Evolutionary conservation across 345 rosid species (phyloP).

Genomic region (Noccaea caerulescens): DNA sequence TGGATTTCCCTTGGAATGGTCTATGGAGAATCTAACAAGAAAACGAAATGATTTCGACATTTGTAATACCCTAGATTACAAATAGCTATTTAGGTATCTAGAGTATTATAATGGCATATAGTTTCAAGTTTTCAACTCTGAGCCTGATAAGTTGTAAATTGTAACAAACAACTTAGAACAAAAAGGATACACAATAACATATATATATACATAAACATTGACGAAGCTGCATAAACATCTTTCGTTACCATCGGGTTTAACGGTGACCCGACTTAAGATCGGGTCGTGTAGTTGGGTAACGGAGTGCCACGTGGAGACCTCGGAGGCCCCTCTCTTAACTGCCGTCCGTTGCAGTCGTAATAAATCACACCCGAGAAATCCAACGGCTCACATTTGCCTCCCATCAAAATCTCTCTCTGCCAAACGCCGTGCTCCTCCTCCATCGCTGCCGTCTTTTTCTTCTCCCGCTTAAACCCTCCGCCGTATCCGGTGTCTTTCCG

Average conservation of each 20-base stretch:
- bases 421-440: constrained; percentile 60
- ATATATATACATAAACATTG: neutral
- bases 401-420: constrained; percentile 91
- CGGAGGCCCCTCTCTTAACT: constrained; percentile 56
- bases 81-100: neutral
- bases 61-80: neutral
- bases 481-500: constrained; percentile 31
- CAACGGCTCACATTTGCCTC: constrained; percentile 92
- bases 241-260: constrained; percentile 7
- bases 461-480: constrained; percentile 29
- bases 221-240: neutral
- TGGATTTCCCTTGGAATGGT: too few relatives aligned
- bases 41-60: neutral
- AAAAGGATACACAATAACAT: constrained; percentile 7
- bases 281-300: constrained; percentile 45
- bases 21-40: neutral
- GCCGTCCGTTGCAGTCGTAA: constrained; percentile 71
- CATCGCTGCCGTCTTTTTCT: constrained; percentile 8
- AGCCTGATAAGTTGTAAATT: too few relatives aligned
- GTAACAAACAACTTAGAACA: neutral
- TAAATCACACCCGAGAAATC: constrained; percentile 88
- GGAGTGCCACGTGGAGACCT: constrained; percentile 93
- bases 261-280: constrained; percentile 25
- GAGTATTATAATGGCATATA: too few relatives aligned
- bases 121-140: too few relatives aligned